Evolutionary conservation across 192 early-diverging fungal genomes (phyloP).

Genomic region (Coemansia furcata): DNA sequence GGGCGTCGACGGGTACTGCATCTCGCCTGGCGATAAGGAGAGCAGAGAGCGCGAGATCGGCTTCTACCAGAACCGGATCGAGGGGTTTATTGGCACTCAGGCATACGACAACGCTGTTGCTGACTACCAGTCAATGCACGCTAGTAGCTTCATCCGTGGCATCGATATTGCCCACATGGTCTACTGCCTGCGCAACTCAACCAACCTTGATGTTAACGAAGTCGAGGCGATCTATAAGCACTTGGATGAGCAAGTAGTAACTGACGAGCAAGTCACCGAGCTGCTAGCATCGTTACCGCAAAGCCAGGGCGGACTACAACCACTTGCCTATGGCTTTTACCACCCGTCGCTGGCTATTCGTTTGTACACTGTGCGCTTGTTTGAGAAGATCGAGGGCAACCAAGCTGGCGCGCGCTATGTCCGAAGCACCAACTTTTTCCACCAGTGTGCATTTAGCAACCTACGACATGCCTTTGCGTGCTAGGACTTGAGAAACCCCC

Average conservation of each 20-base stretch:
- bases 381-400: conserved; percentile 70
- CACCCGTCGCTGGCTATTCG: conserved; percentile 68
- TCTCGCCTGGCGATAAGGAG: conserved; percentile 74
- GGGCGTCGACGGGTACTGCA: conserved; percentile 42
- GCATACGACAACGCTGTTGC: conserved; percentile 67
- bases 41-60: conserved; percentile 65
- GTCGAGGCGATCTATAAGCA: conserved; percentile 67
- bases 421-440: conserved; percentile 53
- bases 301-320: conserved; percentile 76
- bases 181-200: conserved; percentile 55
- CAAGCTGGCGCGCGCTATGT: conserved; percentile 53
- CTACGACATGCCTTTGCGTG: conserved; percentile 44
- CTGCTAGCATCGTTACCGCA: conserved; percentile 70
- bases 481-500: background rate
- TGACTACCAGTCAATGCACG: conserved; percentile 62
- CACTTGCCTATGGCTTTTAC: conserved; percentile 79
- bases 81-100: conserved; percentile 81
- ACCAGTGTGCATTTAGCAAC: conserved; percentile 53
- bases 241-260: conserved; percentile 63
- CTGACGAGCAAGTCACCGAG: conserved; percentile 79
- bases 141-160: conserved; percentile 57
- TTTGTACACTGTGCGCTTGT: conserved; percentile 67
- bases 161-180: conserved; percentile 75
- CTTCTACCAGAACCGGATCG: conserved; percentile 73
- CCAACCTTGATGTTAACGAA: conserved; percentile 59